Base-by-base conservation (phyloP, 441 rosid genomes). In the Eruca vesicaria region DNA sequence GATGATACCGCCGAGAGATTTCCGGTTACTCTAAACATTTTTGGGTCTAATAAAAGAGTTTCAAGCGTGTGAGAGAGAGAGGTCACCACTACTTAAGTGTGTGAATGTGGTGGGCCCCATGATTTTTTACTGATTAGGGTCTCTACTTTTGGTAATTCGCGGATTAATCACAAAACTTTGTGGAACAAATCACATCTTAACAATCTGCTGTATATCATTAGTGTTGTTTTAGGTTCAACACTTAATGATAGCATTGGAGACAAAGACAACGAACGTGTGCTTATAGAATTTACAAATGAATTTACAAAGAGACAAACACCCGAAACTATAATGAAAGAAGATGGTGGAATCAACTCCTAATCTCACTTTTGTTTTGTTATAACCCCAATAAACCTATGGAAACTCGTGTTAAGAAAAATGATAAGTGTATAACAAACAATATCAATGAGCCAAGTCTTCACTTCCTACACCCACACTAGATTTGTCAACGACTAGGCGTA, bases 401-500 rank as follows among this genome's bases (percentile, higher is more conserved):
- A 75, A 41, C 76, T 41, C 71, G 55, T 52, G 58, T 64, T 48
- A 31, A 70, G 36, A 16, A 29, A 21, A 6, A 38, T 16, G 63
- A 76, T 12, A 52, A 63, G 61, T 70, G 38, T 56, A 43, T 16
- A 16, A 10, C 69, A 66, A 78, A 41, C 26, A 11, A 38, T 82
- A 9, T 84, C 83, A 87, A 55, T 81, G 88, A 84, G 81, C 81
- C 80, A 86, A 67, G 82, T 84, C 97, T 73, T 88, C 93, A 75
- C 74, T 76, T 62, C 28, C 79, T 62, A 76, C 75, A 76, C 80
- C 75, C 16, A 70, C 76, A 66, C 91, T 88, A 23, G 98, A 86
- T 84, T 88, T 96, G 79, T 93, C 97, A 28, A 84, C 79, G 83
- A 66, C 79, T 32, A 77, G 77, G 33, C 91, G 92, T 16, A 93